Evolutionary conservation across 768 basidiomycete genomes (phyloP), one percentile per base, ranked within the genome.

Genomic region (Xanthoconium stramineum): DNA sequence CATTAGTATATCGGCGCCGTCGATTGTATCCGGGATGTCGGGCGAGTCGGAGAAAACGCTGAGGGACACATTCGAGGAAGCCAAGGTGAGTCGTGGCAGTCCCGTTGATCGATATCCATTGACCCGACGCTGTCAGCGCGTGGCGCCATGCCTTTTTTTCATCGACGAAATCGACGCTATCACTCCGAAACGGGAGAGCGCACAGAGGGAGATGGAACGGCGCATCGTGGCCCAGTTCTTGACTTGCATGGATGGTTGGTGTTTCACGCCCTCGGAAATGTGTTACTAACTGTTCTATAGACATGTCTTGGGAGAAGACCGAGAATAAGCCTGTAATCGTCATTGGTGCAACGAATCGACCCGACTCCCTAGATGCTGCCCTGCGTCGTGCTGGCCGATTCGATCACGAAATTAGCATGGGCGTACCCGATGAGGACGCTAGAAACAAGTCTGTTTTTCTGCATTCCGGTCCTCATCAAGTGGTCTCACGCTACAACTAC

Each of bases 121-220:
- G 30, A 24, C 24, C 24, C 24, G 24, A 56, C 38, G 14, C 45
- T 9, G 7, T 6, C 62, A 95, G 92, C 84, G 88, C 57, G 79
- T 89, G 7, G 94, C 96, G 0, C 97, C 95, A 0, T 97, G 94
- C 65, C 76, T 99, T 2, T 72, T 99, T 7, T 98, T 98, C 74
- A 91, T 99, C 44, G 96, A 99, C 69, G 97, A 98, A 69, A 97
- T 98, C 20, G 95, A 98, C 65, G 93, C 95, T 6, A 95, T 99
- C 59, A 98, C 95, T 0, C 94, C 94, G 1, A 99, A 98, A 74
- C 78, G 97, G 56, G 97, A 99, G 73, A 98, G 91, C 62, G 96
- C 97, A 0, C 97, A 99, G 66, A 79, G 96, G 55, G 96, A 98
- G 74, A 98, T 98, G 96, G 96, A 98, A 66, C 76, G 94, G 47